Evolutionary conservation across 768 basidiomycete genomes (phyloP), one percentile per base, ranked within the genome.

Genomic region (Hypholoma fasciculare): DNA sequence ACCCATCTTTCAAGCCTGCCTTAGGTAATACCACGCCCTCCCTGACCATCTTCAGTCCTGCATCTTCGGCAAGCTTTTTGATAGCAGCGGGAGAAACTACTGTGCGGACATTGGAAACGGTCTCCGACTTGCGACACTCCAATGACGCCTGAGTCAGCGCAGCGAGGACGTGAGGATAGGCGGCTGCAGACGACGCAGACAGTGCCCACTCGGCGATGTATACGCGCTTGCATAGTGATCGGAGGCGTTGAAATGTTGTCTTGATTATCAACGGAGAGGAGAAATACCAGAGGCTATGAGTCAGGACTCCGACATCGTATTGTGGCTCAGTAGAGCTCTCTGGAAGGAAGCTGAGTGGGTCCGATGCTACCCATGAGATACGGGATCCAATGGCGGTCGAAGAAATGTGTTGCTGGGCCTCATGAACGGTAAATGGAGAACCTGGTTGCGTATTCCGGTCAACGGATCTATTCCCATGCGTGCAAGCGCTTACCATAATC

Each of bases 261-360:
- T 44, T 48, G 17, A 62, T 47, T 3, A 36, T 49, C n/a, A 8
- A 27, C 1, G 61, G 57, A 19, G 57, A 62, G 4, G 49, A 49
- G 44, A 62, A 62, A 37, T 62, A 62, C 61, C 61, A 62, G 12
- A 62, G 47, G 30, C 53, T 54, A 34, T 62, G 61, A 3, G 53
- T 43, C 3, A 62, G 17, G 16, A 62, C 46, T 0, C 53, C 57
- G 43, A 54, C 46, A 17, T 58, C 54, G 14, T 62, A 62, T 47
- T 37, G 13, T 14, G 54, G 43, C 19, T n/a, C 49, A 5, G 34
- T 17, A 23, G 49, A 44, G 14, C 40, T 19, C 14, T 51, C 54
- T 12, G 57, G 43, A 14, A 55, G 49, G 38, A 54, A 56, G 2
- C 40, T 37, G 7, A 62, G 54, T 5, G 61, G 56, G 36, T 62